These are phyloP conservation scores for Hypericum perforatum DNA, from an alignment of 345 rosid species.

Conservation along the genomic window DNA sequence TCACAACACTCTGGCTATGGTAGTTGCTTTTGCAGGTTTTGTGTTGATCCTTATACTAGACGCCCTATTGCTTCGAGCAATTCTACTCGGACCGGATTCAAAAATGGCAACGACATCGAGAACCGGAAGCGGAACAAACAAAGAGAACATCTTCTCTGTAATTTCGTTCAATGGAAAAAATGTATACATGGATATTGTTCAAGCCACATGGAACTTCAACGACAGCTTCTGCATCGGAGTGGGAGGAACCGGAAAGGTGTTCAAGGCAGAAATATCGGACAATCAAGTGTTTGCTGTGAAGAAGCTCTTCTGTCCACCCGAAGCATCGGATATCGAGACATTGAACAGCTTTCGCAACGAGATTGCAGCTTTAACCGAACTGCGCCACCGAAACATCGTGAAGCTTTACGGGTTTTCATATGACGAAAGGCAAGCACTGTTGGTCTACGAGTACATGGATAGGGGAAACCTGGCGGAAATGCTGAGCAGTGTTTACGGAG, in stretches of 20 bases:
- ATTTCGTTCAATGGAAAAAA: slow-evolving; percentile 16
- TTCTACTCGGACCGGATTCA: too few species aligned
- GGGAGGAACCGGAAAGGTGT: slow-evolving; percentile 30
- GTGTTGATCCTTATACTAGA: too few species aligned
- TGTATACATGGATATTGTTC: slow-evolving; percentile 17
- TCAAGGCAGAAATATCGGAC: slow-evolving; percentile 20
- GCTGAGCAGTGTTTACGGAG: slow-evolving; percentile 3
- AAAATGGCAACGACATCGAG: too few species aligned
- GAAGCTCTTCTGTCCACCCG: slow-evolving; percentile 8
- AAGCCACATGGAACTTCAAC: slow-evolving; percentile 22
- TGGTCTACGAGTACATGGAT: slow-evolving; percentile 5
- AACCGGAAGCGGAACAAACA: too few species aligned
- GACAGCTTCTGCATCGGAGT: slow-evolving; percentile 22
- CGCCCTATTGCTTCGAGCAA: too few species aligned
- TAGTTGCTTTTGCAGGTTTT: too few species aligned
- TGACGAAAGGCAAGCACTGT: not conserved
- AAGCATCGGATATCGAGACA: not conserved
- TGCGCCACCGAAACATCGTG: slow-evolving; percentile 13
- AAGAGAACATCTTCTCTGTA: too few species aligned
- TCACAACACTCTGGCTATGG: too few species aligned
- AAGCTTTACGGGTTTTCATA: not conserved
- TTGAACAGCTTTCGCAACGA: slow-evolving; percentile 14
- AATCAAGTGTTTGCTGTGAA: slow-evolving; percentile 23
- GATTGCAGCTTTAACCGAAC: slow-evolving; percentile 13
- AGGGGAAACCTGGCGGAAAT: slow-evolving; percentile 2